Percentiles rank a stretch among this genome's conserved stretches.
Evolutionary conservation across 2,329 filamentous ascomycete species (phyloP).

Genomic region (Grosmannia clavigera): DNA sequence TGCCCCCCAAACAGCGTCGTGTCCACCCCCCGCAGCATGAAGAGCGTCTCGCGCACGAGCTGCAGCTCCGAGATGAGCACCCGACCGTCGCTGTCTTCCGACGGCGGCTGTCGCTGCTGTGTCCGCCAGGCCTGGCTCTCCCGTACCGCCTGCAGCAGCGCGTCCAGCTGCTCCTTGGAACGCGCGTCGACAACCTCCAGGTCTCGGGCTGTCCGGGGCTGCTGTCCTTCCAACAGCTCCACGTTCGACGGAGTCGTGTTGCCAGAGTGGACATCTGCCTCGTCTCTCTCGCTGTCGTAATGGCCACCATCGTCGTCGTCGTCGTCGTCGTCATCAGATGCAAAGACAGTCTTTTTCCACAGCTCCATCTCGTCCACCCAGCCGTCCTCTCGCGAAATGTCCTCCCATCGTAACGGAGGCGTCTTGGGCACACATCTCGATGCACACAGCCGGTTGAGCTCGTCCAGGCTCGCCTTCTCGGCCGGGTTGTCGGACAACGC

Average conservation of each 20-base stretch:
- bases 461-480: conserved; percentile 52
- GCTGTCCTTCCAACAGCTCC: neutral
- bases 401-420: conserved; percentile 58
- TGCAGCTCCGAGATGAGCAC: conserved; percentile 55
- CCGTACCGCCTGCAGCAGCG: conserved; percentile 23
- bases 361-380: conserved; percentile 54
- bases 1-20: conserved; percentile 54
- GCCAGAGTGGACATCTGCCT: conserved; percentile 27
- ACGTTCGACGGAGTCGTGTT: conserved; percentile 8
- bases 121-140: conserved; percentile 35
- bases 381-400: conserved; percentile 65
- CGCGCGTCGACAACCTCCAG: conserved; percentile 14
- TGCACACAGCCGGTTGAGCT: conserved; percentile 43
- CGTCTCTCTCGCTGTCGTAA: conserved; percentile 41
- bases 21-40: conserved; percentile 71
- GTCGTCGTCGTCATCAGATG: conserved; percentile 57
- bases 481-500: conserved; percentile 72
- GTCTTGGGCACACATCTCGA: conserved; percentile 28
- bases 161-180: conserved; percentile 18
- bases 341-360: conserved; percentile 44
- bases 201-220: conserved; percentile 13
- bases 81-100: neutral
- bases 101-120: neutral
- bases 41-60: conserved; percentile 63
- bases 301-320: conserved; percentile 30